These are phyloP conservation scores for Sambucus nigra DNA, from an alignment of 129 eudicot genomes.

Conservation along the genomic window DNA sequence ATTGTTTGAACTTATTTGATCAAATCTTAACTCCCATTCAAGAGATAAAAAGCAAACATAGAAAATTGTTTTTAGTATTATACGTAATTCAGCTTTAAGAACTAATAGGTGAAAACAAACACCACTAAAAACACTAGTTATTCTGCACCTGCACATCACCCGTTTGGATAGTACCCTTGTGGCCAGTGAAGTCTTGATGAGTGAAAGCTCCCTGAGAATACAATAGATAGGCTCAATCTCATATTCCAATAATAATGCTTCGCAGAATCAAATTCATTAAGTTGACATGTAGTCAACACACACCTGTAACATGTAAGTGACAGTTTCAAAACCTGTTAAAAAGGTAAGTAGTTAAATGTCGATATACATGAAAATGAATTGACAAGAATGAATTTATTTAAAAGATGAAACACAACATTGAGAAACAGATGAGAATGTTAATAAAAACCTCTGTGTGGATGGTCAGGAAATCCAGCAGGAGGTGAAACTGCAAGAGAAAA, in stretches of 20 bases:
- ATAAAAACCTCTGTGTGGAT: constrained; percentile 85
- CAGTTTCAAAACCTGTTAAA: constrained; percentile 80
- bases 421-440: neutral
- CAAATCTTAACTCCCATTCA: neutral
- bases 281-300: neutral
- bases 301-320: constrained; percentile 90
- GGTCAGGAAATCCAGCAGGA: constrained; percentile 97
- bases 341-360: neutral
- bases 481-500: constrained; percentile 43
- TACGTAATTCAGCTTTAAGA: no score
- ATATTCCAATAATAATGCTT: neutral
- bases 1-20: neutral
- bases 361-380: neutral
- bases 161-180: constrained; percentile 65
- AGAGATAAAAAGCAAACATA: neutral
- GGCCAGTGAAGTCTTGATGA: constrained; percentile 94
- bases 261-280: neutral
- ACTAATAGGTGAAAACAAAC: no score
- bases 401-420: neutral
- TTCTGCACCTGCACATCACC: constrained; percentile 95
- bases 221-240: neutral
- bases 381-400: neutral
- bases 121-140: no score
- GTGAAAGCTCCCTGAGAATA: constrained; percentile 60
- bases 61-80: no score